These are phyloP conservation scores for Diversispora eburnea DNA, from an alignment of 192 early-diverging fungal species.

Conservation along the genomic window DNA sequence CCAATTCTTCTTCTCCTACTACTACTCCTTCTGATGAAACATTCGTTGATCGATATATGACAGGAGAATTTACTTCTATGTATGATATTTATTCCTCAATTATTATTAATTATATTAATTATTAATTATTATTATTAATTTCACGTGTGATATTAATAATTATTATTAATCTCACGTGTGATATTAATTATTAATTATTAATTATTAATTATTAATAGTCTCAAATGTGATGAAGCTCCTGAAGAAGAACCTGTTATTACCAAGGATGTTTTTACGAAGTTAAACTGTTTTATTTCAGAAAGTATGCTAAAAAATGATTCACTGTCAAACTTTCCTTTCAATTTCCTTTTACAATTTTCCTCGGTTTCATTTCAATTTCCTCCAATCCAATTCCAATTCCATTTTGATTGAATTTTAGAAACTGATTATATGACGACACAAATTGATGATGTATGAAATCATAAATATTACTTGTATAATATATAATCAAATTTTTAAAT, in stretches of 20 bases:
- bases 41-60: constrained; percentile 85
- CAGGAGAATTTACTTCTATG: constrained; percentile 55
- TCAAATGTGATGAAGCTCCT: constrained; percentile 76
- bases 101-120: background rate
- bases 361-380: constrained; percentile 29
- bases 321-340: background rate
- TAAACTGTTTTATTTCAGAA: constrained; percentile 66
- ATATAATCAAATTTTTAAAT: too few relatives aligned
- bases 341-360: too few relatives aligned
- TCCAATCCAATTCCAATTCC: too few relatives aligned
- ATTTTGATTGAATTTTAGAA: too few relatives aligned
- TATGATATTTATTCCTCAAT: constrained; percentile 22
- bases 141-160: background rate
- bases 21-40: constrained; percentile 22
- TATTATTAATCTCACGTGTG: background rate
- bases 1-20: too few relatives aligned
- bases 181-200: background rate
- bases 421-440: too few relatives aligned
- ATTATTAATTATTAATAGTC: constrained; percentile 39
- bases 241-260: constrained; percentile 60
- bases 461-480: too few relatives aligned
- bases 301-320: constrained; percentile 32
- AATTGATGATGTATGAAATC: too few relatives aligned
- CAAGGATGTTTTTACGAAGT: constrained; percentile 72
- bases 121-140: background rate